Percentiles rank a stretch among this genome's conserved stretches.
Conservation (phyloP, 1,284 basidiomycete genomes). For the Marasmius fiardii region DNA sequence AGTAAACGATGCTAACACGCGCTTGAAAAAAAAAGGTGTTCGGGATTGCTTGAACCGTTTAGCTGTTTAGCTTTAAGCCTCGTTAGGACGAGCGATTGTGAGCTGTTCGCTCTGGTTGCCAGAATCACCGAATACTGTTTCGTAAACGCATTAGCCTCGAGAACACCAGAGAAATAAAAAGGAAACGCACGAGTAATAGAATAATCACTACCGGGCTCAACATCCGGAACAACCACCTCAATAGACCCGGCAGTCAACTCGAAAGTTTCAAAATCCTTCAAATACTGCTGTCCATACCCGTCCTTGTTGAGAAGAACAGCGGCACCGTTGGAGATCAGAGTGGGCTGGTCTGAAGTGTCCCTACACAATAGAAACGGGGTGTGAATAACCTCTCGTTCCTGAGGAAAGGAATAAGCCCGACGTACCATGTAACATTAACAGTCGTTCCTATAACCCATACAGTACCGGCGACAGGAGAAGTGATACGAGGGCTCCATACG, state of each 20-base stretch:
- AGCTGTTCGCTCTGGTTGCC: slow-evolving; percentile 4
- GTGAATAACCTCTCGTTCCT: too few relatives aligned
- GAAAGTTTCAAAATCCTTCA: background rate
- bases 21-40: too few relatives aligned
- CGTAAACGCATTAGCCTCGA: background rate
- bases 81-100: background rate
- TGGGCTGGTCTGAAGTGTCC: slow-evolving; percentile 9
- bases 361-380: too few relatives aligned
- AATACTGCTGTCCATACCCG: background rate
- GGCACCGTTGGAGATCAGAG: slow-evolving; percentile 2
- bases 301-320: background rate
- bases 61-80: too few relatives aligned
- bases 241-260: background rate
- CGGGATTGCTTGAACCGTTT: too few relatives aligned
- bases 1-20: too few relatives aligned
- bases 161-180: too few relatives aligned
- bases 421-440: slow-evolving; percentile 12
- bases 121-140: background rate
- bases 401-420: background rate
- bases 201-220: background rate
- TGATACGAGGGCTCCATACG: slow-evolving; percentile 11
- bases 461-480: slow-evolving; percentile 7
- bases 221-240: background rate
- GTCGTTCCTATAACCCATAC: slow-evolving; percentile 5
- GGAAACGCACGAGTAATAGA: background rate